A percentile compares a stretch with the other conserved stretches of the same genome.
Evolutionary conservation across 2,329 filamentous ascomycete genomes (phyloP).

Genomic region (Biscogniauxia sp.): DNA sequence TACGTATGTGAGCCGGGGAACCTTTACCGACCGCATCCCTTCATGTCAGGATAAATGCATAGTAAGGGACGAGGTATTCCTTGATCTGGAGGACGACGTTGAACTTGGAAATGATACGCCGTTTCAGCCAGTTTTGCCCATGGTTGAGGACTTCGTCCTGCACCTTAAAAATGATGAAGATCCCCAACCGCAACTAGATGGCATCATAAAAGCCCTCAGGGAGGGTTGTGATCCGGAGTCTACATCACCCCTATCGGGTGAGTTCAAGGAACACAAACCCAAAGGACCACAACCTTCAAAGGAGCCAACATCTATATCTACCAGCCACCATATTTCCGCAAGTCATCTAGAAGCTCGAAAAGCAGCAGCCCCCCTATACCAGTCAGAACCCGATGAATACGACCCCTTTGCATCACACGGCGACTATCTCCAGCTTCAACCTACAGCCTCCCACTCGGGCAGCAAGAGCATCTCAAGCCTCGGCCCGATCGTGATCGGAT

Average conservation of each 20-base stretch:
- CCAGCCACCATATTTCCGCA: constrained; percentile 5
- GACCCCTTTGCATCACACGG: constrained; percentile 43
- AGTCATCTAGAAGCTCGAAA: constrained; percentile 10
- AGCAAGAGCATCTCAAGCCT: constrained; percentile 5
- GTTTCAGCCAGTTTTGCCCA: constrained; percentile 47
- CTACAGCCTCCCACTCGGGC: constrained; percentile 4
- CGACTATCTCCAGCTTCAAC: constrained; percentile 13
- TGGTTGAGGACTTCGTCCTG: constrained; percentile 56
- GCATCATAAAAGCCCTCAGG: constrained; percentile 46
- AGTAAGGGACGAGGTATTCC: constrained; percentile 17
- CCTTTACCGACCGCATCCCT: constrained; percentile 25
- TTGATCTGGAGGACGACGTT: constrained; percentile 11
- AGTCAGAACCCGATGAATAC: constrained; percentile 40
- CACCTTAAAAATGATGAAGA: constrained; percentile 48
- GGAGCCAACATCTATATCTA: constrained; percentile 3
- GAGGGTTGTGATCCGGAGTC: constrained; percentile 36
- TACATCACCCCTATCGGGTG: constrained; percentile 14
- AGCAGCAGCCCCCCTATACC: constrained; percentile 12
- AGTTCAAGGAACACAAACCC: constrained; percentile 6
- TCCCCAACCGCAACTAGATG: constrained; percentile 42
- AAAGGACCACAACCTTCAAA: constrained; percentile 3
- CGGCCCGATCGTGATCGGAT: constrained; percentile 7
- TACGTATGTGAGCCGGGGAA: constrained; percentile 21
- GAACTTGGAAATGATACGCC: constrained; percentile 19
- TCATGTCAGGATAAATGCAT: constrained; percentile 42